Evolutionary conservation across 495 filamentous ascomycete genomes (phyloP).

Genomic region (Diplogelasinospora grovesii): DNA sequence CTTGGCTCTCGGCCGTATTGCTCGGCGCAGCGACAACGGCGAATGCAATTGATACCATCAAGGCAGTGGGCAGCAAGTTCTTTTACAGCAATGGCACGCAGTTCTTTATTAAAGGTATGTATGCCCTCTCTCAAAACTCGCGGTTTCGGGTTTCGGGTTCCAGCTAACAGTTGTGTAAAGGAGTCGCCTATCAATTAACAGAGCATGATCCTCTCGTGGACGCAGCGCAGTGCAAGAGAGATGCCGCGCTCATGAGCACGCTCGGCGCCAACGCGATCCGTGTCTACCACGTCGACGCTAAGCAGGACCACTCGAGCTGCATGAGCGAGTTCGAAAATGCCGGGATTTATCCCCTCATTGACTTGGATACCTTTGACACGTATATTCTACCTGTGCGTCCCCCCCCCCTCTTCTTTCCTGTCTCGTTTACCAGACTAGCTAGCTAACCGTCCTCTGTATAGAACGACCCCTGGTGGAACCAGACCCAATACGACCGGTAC

Average conservation of each 20-base stretch:
- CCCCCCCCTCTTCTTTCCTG: neutral
- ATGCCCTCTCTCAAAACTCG: neutral
- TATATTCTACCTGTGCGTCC: slow-evolving; percentile 62
- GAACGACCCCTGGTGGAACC: slow-evolving; percentile 59
- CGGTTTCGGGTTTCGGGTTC: neutral
- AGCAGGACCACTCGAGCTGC: slow-evolving; percentile 61
- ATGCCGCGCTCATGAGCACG: slow-evolving; percentile 70
- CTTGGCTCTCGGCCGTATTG: slow-evolving; percentile 23
- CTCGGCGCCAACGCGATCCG: slow-evolving; percentile 80
- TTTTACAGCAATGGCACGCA: slow-evolving; percentile 70
- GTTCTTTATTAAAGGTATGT: slow-evolving; percentile 73
- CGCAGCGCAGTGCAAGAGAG: slow-evolving; percentile 67
- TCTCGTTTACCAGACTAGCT: slow-evolving; percentile 6
- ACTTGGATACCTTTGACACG: slow-evolving; percentile 78
- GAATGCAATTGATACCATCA: slow-evolving; percentile 49
- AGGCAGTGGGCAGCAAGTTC: slow-evolving; percentile 74
- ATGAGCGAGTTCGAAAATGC: slow-evolving; percentile 61
- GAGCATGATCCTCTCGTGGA: slow-evolving; percentile 74
- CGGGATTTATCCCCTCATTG: slow-evolving; percentile 76
- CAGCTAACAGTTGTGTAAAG: slow-evolving; percentile 4
- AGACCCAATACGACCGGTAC: slow-evolving; percentile 59
- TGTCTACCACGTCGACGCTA: slow-evolving; percentile 78
- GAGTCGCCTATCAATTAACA: slow-evolving; percentile 21
- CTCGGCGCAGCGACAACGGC: slow-evolving; percentile 30
- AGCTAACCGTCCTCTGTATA: slow-evolving; percentile 20